Evolutionary conservation across 768 basidiomycete genomes (phyloP), one percentile per base, ranked within the genome.

Genomic region (Lentinula guzmanii): DNA sequence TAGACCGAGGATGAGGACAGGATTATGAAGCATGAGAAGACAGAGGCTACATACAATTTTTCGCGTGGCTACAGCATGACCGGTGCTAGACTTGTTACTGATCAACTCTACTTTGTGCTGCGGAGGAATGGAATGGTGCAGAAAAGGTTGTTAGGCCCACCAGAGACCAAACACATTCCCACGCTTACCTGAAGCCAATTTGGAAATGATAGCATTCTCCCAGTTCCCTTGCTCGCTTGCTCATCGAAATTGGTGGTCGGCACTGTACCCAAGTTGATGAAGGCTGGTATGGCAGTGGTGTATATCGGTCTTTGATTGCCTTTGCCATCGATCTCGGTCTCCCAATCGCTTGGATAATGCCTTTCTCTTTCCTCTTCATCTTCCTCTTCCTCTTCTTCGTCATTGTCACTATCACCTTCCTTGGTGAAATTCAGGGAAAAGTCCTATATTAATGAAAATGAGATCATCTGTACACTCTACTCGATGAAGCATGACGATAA

Each of bases 151-250:
- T 3, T 10, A 24, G 13, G 21, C 4, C 7, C 53, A n/a, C n/a
- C 4, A 39, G 6, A 33, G 13, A 34, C 16, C 0, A 5, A 56
- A 10, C 4, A 4, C 5, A 34, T 33, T 0, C 50, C 34, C 16
- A 53, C 6, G 34, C n/a, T 39, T 54, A 56, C 55, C 48, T 59
- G 58, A 18, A 59, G 45, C 58, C 58, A 59, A 33, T 59, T 59
- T 1, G 58, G 58, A 18, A 59, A 59, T 18, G 58, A 48, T 4
- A 59, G 21, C 16, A 59, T 59, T 33, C 58, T 59, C 33, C 58
- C 58, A 35, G 58, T 59, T 10, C 34, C n/a, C 24, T 18, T 46
- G 3, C 45, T 21, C 42, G 21, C 16, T 7, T 35, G 6, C 13
- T 9, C 11, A 48, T 50, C 9, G 18, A 59, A 37, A 51, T 51